Evolutionary conservation across 495 filamentous ascomycete species (phyloP).

Genomic region (Penicillium ochrochloron): DNA sequence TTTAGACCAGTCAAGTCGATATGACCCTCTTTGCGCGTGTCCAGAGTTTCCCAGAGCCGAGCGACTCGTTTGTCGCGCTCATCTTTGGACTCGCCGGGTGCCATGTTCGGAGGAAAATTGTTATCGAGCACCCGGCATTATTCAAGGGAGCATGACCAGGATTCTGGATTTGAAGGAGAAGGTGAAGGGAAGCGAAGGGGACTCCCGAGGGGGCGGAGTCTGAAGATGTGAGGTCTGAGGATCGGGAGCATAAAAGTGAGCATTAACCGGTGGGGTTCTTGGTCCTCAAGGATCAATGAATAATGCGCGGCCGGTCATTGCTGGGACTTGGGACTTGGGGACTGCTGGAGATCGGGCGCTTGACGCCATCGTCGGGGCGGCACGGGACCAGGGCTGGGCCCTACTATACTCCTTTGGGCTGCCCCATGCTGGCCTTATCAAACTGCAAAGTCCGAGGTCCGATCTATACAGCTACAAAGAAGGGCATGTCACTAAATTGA

Average conservation of each 20-base stretch:
- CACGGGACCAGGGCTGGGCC: slow-evolving; percentile 45
- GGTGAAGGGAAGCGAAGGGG: slow-evolving; percentile 1
- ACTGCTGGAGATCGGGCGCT: slow-evolving; percentile 23
- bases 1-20: slow-evolving; percentile 83
- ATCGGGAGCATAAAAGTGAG: slow-evolving; percentile 15
- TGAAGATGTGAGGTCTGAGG: neutral
- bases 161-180: neutral
- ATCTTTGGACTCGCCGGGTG: slow-evolving; percentile 65
- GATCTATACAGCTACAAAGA: slow-evolving; percentile 6
- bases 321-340: slow-evolving; percentile 18
- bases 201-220: slow-evolving; percentile 4
- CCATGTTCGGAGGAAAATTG: slow-evolving; percentile 48
- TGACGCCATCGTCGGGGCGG: slow-evolving; percentile 38
- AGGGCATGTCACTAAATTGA: neutral
- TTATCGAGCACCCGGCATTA: slow-evolving; percentile 48
- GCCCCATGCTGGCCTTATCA: slow-evolving; percentile 16
- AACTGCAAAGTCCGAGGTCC: neutral
- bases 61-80: slow-evolving; percentile 77
- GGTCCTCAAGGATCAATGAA: slow-evolving; percentile 23
- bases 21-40: slow-evolving; percentile 73
- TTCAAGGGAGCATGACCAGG: slow-evolving; percentile 31
- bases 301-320: slow-evolving; percentile 49
- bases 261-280: slow-evolving; percentile 19
- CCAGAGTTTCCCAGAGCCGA: slow-evolving; percentile 78
- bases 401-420: slow-evolving; percentile 44